phyloP scores from a whole-genome alignment of 192 early-diverging fungal genomes.

The Coemansia sp. region DNA sequence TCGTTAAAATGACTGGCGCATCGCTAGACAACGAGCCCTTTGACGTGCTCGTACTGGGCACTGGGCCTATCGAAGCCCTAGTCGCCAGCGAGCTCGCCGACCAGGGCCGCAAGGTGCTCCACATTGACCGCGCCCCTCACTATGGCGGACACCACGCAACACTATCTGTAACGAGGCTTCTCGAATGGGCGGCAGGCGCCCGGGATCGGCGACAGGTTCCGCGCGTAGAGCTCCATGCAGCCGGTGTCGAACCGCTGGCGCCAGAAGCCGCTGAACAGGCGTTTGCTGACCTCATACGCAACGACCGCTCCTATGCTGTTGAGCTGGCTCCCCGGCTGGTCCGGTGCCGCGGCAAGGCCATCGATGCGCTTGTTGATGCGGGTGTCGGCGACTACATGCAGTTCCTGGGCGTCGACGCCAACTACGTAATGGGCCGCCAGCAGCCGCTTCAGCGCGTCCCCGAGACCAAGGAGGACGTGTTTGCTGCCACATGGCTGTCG shows the following conservation, averaged over 20 bases:
- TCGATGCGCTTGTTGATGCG: slow-evolving; percentile 72
- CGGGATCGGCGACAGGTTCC: slow-evolving; percentile 19
- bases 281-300: slow-evolving; percentile 14
- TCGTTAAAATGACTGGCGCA: slow-evolving; percentile 10
- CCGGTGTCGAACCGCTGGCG: background rate
- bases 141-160: slow-evolving; percentile 74
- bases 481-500: slow-evolving; percentile 69
- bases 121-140: slow-evolving; percentile 75
- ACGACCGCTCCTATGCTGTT: slow-evolving; percentile 31
- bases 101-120: slow-evolving; percentile 69
- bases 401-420: slow-evolving; percentile 78
- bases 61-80: slow-evolving; percentile 78
- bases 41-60: slow-evolving; percentile 85
- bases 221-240: slow-evolving; percentile 11
- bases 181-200: slow-evolving; percentile 31
- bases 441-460: slow-evolving; percentile 67
- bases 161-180: slow-evolving; percentile 23
- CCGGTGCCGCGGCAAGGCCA: slow-evolving; percentile 64
- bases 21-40: slow-evolving; percentile 58
- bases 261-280: background rate
- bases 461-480: slow-evolving; percentile 88
- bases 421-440: slow-evolving; percentile 51
- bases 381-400: slow-evolving; percentile 86
- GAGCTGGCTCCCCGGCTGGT: slow-evolving; percentile 61
- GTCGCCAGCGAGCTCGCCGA: slow-evolving; percentile 75